Evolutionary conservation across 2,329 filamentous ascomycete species (phyloP).

Genomic region (Niveomyces coronatus): DNA sequence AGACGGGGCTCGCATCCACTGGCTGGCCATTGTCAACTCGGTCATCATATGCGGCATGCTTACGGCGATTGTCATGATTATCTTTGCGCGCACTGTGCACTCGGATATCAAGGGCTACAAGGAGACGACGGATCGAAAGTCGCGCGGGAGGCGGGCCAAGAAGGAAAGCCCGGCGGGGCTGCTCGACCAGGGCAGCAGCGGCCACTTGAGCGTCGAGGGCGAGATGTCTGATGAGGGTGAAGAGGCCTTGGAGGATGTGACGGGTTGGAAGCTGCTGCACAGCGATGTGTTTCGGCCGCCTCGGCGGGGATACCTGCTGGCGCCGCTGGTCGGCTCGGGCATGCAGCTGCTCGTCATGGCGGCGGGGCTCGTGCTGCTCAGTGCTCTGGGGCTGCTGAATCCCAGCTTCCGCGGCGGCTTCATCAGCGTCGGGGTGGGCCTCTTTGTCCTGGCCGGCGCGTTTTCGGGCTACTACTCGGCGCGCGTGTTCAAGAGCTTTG

Average conservation of each 20-base stretch:
- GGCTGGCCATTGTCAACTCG: conserved; percentile 82
- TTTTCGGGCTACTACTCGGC: conserved; percentile 86
- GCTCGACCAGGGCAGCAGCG: conserved; percentile 50
- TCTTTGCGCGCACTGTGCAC: conserved; percentile 66
- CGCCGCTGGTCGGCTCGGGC: conserved; percentile 73
- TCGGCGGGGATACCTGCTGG: conserved; percentile 58
- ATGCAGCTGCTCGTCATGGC: conserved; percentile 82
- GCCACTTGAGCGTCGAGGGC: conserved; percentile 40
- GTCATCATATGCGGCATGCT: conserved; percentile 72
- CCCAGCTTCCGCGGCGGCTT: conserved; percentile 87
- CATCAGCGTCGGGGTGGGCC: conserved; percentile 69
- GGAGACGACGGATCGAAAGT: conserved; percentile 55
- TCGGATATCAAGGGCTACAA: conserved; percentile 69
- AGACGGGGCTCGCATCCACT: conserved; percentile 72
- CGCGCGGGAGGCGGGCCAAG: conserved; percentile 46
- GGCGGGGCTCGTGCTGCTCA: conserved; percentile 58
- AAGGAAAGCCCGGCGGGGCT: conserved; percentile 49
- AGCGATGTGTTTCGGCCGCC: conserved; percentile 80
- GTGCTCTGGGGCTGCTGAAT: conserved; percentile 68
- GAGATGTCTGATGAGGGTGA: conserved; percentile 47
- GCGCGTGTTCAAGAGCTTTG: conserved; percentile 73
- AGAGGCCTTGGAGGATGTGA: conserved; percentile 63
- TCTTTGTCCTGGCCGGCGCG: conserved; percentile 73
- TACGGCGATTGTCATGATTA: conserved; percentile 70
- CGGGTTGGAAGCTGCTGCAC: conserved; percentile 81